Base-by-base conservation (phyloP, 2,329 filamentous ascomycete genomes). In the Alternaria infectoria region DNA sequence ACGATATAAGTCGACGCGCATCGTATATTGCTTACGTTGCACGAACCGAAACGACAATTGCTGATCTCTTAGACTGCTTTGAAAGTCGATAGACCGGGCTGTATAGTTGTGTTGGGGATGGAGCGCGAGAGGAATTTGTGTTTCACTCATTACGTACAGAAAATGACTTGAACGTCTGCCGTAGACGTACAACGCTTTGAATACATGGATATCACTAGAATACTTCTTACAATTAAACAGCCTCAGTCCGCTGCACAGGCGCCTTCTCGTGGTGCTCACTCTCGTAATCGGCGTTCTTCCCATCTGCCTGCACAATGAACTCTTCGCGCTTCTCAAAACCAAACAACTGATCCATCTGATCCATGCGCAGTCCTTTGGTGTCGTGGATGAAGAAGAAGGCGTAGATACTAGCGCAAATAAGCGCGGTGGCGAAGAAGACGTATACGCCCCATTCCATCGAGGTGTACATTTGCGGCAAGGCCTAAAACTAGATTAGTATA, bases 301-400 rank as follows among this genome's bases (percentile, higher is more conserved):
- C 19, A 11, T 54, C 57, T 7, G 50, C 57, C 26, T 62, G 25
- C n/a, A 11, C 8, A 5, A 59, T 32, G 21, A 59, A 56, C 43
- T 67, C 62, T 32, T 65, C 57, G 52, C 69, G 64, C 54, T 65
- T 67, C 44, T 69, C 72, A 19, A 74, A 77, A 6, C 78, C 79
- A 62, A 81, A 80, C 17, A 80, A 46, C 9, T 71, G 64, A 54
- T 80, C 79, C 75, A 81, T 80, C 65, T 81, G 77, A 43, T 80
- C 79, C 46, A 79, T 70, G 4, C 75, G 69, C 26, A 81, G 56
- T 9, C 79, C 79, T 55, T 81, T 81, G 1, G 79, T 81, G 65
- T 81, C 79, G 28, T 77, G 77, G 30, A 81, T 78, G 65, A 77
- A 80, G 68, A 82, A 81, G 66, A 71, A 82, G 1, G 79, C 77